Percentiles rank a stretch among this genome's conserved stretches.
phyloP scores from a whole-genome alignment of 2,329 filamentous ascomycete genomes.

The Westerdykella ornata region DNA sequence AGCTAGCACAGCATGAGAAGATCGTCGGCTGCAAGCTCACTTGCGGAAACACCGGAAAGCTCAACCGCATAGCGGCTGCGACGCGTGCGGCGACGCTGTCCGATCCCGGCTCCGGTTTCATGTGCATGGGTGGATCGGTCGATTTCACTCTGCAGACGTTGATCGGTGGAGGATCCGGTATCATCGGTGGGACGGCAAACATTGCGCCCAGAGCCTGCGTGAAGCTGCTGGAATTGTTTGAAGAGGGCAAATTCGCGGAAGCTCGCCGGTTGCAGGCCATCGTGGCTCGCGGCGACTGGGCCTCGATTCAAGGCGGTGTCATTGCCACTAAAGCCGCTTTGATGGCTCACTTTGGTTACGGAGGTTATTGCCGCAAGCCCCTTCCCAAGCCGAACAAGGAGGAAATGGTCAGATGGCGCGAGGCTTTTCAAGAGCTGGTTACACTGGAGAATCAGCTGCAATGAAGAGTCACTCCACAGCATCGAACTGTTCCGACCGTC shows the following conservation, averaged over 20 bases:
- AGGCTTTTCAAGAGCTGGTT: slow-evolving; percentile 43
- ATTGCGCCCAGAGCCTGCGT: slow-evolving; percentile 61
- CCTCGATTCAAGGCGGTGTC: slow-evolving; percentile 61
- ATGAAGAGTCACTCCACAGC: not conserved
- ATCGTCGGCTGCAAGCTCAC: slow-evolving; percentile 65
- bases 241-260: slow-evolving; percentile 53
- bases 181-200: slow-evolving; percentile 67
- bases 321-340: slow-evolving; percentile 62
- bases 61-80: slow-evolving; percentile 54
- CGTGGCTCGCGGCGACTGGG: slow-evolving; percentile 63
- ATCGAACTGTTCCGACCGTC: slow-evolving; percentile 3
- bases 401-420: slow-evolving; percentile 37
- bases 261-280: slow-evolving; percentile 59
- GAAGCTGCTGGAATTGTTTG: slow-evolving; percentile 54
- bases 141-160: slow-evolving; percentile 68
- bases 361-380: slow-evolving; percentile 54
- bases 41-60: slow-evolving; percentile 63
- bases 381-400: slow-evolving; percentile 46
- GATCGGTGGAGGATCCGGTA: slow-evolving; percentile 62
- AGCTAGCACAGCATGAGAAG: slow-evolving; percentile 55
- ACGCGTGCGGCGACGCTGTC: slow-evolving; percentile 38
- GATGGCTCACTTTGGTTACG: slow-evolving; percentile 58
- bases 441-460: slow-evolving; percentile 32
- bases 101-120: slow-evolving; percentile 49
- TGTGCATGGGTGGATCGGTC: slow-evolving; percentile 65